Base-by-base conservation (phyloP, 2,329 filamentous ascomycete species). In the Magnaporthiopsis poae region DNA sequence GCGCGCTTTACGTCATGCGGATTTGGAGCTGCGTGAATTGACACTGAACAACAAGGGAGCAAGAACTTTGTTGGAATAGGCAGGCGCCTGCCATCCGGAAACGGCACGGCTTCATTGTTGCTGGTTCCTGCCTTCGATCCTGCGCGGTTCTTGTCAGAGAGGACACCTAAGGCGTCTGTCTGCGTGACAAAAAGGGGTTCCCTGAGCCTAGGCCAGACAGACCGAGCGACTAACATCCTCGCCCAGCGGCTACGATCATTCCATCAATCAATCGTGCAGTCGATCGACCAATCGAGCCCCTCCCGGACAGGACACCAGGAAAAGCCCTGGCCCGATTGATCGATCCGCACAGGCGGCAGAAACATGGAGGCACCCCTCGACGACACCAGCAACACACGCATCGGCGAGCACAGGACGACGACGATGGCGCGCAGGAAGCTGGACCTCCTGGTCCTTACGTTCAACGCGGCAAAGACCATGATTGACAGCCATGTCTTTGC, bases 401-500 rank as follows among this genome's bases (percentile, higher is more conserved):
- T 13, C 46, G 12, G 3, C 46, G 3, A 25, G 21, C 4, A 21
- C 46, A 56, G 18, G 5, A 2, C 39, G 18, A 13, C 21, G 68
- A 71, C 71, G 52, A 77, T 75, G 79, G 73, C 77, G 66, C 72
- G 76, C 64, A 81, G 82, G 60, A 78, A 82, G 68, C 81, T 96
- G 66, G 86, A 88, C 72, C 78, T 92, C 66, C 89, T 96, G 72
- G 84, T 96, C 69, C 77, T 96, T 66, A 96, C 93, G 13, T 96
- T 95, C 81, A 98, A 98, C 75, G 96, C 91, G 73, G 94, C 85
- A 39, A 90, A 91, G 71, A 82, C 82, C 66, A 78, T 87, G 11
- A 86, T 96, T 72, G 83, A 93, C 71, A 81, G 87, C 29, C 80
- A 87, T 56, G 81, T 86, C 65, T 92, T 97, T 72, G 88, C 90